Base-by-base conservation (phyloP, 2,329 filamentous ascomycete species). In the Verticillium dahliae region DNA sequence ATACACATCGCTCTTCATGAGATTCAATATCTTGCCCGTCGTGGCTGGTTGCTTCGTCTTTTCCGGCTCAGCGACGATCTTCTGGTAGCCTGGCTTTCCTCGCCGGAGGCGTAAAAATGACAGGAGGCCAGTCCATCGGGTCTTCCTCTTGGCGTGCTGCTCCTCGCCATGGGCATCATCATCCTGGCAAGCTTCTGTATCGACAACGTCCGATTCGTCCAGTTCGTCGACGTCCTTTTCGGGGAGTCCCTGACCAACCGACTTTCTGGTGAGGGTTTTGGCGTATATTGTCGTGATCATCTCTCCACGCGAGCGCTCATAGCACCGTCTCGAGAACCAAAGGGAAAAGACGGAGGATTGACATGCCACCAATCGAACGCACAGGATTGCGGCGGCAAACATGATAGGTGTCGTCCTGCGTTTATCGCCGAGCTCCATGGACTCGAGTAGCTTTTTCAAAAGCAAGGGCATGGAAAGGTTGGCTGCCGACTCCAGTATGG, bases 1-100 rank as follows among this genome's bases (percentile, higher is more conserved):
- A 69, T 94, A 95, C 0, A 90, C 90, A 71, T 95, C 91, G 62
- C 84, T 87, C 57, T 91, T 87, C 80, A 96, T 90, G 2, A 97
- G 75, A 68, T 96, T 97, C 63, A 97, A 83, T 59, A 97, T 95
- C 70, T 96, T 96, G 7, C 92, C 92, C 75, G 93, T 94, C 0
- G 90, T 92, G 0, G 92, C 91, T 2, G 89, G 84, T 61, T 83
- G 78, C 62, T 84, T 77, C 61, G 82, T 81, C 33, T 37, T 57
- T 62, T 63, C 61, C 72, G 72, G 55, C 60, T 62, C 66, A 9
- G 62, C 61, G 41, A 65, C 61, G 22, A 68, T 69, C 10, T 65
- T 66, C 18, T 63, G 55, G n/a, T 50, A 50, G 5, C n/a, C 18
- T 50, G n/a, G 45, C 11, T 27, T 50, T 3, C 45, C 45, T 50